Evolutionary conservation across 2,329 filamentous ascomycete genomes (phyloP).

Genomic region (Cercospora sesami): DNA sequence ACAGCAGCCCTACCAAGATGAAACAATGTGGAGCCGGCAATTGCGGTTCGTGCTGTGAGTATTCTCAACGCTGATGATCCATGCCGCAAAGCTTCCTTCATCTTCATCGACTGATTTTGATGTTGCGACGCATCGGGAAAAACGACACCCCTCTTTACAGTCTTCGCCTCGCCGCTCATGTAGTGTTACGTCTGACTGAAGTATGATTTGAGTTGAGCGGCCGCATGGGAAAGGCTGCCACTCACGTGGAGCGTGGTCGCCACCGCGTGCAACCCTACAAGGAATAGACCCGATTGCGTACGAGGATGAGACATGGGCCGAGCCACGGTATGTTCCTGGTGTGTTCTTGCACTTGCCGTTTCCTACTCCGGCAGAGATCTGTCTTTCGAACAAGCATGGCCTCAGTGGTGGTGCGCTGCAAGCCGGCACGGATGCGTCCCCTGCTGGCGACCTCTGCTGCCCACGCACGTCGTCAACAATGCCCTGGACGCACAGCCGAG

Average conservation of each 20-base stretch:
- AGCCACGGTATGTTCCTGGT: not conserved
- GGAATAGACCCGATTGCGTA: conserved; percentile 6
- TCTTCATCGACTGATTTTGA: not conserved
- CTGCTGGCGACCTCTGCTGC: not conserved
- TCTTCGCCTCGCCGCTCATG: not conserved
- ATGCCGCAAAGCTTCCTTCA: not conserved
- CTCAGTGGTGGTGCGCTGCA: not conserved
- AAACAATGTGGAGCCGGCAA: conserved; percentile 3
- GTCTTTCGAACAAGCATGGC: not conserved
- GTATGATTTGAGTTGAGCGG: conserved; percentile 1
- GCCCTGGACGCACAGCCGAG: not conserved
- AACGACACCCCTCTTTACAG: not conserved
- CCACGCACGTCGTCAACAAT: not conserved
- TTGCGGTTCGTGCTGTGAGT: not conserved
- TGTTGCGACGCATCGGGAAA: not conserved
- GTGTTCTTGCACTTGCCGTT: conserved; percentile 10
- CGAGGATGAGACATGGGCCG: not conserved
- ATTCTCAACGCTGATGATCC: not conserved
- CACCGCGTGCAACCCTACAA: conserved; percentile 1
- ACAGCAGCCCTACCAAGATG: conserved; percentile 7
- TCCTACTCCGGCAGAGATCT: not conserved
- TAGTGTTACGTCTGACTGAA: not conserved
- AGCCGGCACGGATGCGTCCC: not conserved
- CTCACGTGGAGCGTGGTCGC: conserved; percentile 7
- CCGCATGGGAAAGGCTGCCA: not conserved